Percentiles rank a stretch among this genome's conserved stretches.
These are phyloP conservation scores for Coemansia sp. DNA, from an alignment of 192 early-diverging fungal species.

Conservation along the genomic window DNA sequence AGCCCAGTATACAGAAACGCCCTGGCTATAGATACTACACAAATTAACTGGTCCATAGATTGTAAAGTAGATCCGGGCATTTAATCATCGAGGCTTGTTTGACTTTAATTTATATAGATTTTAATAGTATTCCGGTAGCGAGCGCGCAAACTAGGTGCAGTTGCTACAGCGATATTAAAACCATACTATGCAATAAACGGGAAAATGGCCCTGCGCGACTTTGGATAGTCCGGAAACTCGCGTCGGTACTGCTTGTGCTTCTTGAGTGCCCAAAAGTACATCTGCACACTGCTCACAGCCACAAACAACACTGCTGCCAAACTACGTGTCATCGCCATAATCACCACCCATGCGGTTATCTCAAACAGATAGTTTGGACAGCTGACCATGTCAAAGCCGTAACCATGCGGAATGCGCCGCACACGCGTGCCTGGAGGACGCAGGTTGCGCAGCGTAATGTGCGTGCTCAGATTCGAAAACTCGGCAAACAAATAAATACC, in stretches of 20 bases:
- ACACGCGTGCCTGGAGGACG: constrained; percentile 84
- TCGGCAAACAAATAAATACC: constrained; percentile 62
- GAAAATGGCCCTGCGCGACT: constrained; percentile 76
- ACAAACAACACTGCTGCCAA: constrained; percentile 66
- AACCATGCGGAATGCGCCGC: constrained; percentile 87
- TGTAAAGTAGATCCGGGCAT: no score
- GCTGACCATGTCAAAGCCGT: constrained; percentile 86
- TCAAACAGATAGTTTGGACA: constrained; percentile 96
- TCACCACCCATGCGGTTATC: constrained; percentile 74
- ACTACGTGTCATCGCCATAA: constrained; percentile 73
- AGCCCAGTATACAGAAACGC: no score
- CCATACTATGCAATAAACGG: constrained; percentile 56
- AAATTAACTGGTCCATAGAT: no score
- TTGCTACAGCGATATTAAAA: not conserved
- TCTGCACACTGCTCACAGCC: constrained; percentile 73
- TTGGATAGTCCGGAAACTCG: constrained; percentile 91
- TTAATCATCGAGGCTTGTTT: no score
- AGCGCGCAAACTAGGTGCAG: no score
- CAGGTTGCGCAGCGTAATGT: constrained; percentile 85
- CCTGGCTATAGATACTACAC: no score
- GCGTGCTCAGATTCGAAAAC: constrained; percentile 81
- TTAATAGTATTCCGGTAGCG: not conserved
- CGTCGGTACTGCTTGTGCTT: constrained; percentile 88
- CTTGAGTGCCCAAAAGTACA: constrained; percentile 95
- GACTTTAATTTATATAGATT: no score